Percentiles rank a stretch among this genome's conserved stretches.
phyloP scores from a whole-genome alignment of 371 early-diverging fungal species.

The Mortierella sp. region DNA sequence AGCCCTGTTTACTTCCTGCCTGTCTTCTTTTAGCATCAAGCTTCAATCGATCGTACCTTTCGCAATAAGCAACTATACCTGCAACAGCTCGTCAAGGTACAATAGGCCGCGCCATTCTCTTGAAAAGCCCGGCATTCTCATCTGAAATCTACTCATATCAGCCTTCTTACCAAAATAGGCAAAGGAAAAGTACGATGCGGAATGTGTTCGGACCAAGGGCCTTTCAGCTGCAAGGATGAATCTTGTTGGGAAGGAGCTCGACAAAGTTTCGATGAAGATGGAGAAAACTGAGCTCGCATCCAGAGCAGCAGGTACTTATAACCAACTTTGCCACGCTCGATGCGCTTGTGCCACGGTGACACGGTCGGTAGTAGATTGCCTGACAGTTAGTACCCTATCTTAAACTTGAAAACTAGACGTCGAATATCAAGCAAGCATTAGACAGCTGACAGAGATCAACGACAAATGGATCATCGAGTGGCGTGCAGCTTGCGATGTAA shows the following conservation, averaged over 20 bases:
- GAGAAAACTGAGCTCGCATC: conserved; percentile 56
- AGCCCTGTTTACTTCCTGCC: background rate
- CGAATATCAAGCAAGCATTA: conserved; percentile 79
- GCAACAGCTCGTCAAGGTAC: conserved; percentile 62
- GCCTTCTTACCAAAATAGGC: conserved; percentile 49
- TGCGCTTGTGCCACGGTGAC: background rate
- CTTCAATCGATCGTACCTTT: conserved; percentile 68
- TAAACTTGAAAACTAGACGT: conserved; percentile 58
- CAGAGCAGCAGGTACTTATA: conserved; percentile 38
- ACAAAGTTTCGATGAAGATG: conserved; percentile 49
- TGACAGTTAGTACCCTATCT: background rate
- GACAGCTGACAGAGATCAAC: conserved; percentile 76
- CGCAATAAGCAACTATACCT: conserved; percentile 66
- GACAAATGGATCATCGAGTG: conserved; percentile 79
- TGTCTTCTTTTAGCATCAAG: conserved; percentile 48
- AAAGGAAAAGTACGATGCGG: conserved; percentile 80
- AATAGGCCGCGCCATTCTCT: background rate
- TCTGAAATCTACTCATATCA: background rate
- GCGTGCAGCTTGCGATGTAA: conserved; percentile 77
- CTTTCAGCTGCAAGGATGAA: conserved; percentile 46
- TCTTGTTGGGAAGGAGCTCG: conserved; percentile 50
- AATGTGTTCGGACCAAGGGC: conserved; percentile 59
- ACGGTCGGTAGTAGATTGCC: background rate
- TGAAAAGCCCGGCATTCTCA: background rate
- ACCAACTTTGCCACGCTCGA: no score